These are phyloP conservation scores for Exophiala mesophila DNA, from an alignment of 2,329 filamentous ascomycete species.

Conservation along the genomic window DNA sequence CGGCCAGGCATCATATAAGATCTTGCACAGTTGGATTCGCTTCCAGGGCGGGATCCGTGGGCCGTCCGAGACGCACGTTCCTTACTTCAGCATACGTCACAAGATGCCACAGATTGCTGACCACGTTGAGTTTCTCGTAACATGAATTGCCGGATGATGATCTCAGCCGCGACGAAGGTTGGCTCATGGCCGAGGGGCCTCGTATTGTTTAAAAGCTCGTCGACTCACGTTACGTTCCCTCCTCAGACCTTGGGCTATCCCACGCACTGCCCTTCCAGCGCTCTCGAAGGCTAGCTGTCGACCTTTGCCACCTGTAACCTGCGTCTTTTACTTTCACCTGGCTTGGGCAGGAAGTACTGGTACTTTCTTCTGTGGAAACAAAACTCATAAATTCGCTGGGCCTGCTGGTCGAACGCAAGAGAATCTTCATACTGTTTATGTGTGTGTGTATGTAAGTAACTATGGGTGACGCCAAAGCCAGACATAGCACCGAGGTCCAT, in stretches of 20 bases:
- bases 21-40: not conserved
- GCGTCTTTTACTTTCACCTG: not conserved
- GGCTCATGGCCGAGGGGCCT: too few relatives aligned
- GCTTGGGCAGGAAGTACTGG: not conserved
- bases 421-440: too few relatives aligned
- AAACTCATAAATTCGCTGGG: not conserved
- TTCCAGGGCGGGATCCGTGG: not conserved
- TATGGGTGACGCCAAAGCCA: slow-evolving; percentile 13
- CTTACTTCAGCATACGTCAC: not conserved
- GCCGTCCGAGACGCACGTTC: not conserved
- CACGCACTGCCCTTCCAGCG: too few relatives aligned
- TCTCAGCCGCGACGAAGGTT: too few relatives aligned
- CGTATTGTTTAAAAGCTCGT: too few relatives aligned
- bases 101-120: not conserved
- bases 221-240: too few relatives aligned
- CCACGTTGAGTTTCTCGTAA: too few relatives aligned
- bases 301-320: not conserved
- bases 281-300: too few relatives aligned
- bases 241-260: too few relatives aligned
- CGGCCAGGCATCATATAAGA: not conserved
- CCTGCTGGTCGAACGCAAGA: too few relatives aligned
- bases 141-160: too few relatives aligned
- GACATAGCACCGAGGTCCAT: slow-evolving; percentile 15
- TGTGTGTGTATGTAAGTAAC: too few relatives aligned
- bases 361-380: not conserved